Evolutionary conservation across 306 rosid species (phyloP).

Genomic region (Rubus parviflorus): DNA sequence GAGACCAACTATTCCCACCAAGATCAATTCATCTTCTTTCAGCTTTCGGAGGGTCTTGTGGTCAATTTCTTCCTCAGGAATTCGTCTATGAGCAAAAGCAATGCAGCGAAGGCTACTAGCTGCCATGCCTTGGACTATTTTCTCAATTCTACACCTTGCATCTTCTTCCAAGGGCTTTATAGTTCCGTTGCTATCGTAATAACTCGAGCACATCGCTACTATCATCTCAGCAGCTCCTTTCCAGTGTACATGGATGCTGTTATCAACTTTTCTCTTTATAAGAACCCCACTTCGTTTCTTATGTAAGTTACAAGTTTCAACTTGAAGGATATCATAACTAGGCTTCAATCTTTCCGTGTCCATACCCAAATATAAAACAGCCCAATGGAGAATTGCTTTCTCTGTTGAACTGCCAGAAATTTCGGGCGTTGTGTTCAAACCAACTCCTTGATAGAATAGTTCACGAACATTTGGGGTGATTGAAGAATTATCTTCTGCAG

Average conservation of each 20-base stretch:
- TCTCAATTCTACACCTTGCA: constrained; percentile 37
- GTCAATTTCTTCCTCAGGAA: constrained; percentile 39
- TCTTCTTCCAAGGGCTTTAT: constrained; percentile 47
- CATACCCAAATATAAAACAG: constrained; percentile 60
- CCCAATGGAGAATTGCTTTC: constrained; percentile 82
- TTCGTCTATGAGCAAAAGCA: constrained; percentile 66
- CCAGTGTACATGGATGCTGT: constrained; percentile 68
- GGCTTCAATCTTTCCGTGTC: constrained; percentile 58
- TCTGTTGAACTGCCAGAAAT: constrained; percentile 85
- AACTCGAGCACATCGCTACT: constrained; percentile 67
- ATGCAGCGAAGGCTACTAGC: constrained; percentile 86
- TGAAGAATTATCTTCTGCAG: constrained; percentile 32
- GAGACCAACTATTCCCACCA: constrained; percentile 77
- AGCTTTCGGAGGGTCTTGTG: constrained; percentile 27
- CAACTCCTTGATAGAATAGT: constrained; percentile 63
- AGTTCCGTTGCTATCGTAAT: constrained; percentile 46
- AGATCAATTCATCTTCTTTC: constrained; percentile 54
- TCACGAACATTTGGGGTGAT: constrained; percentile 45
- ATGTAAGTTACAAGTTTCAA: constrained; percentile 77
- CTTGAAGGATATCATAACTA: constrained; percentile 49
- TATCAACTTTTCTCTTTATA: constrained; percentile 41
- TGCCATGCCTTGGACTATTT: constrained; percentile 77
- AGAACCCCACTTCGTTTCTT: constrained; percentile 84
- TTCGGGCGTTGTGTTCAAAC: constrained; percentile 78
- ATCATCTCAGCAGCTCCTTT: constrained; percentile 92